Evolutionary conservation across 202 grass and related monocot genomes (phyloP).

Genomic region (Setaria italica): DNA sequence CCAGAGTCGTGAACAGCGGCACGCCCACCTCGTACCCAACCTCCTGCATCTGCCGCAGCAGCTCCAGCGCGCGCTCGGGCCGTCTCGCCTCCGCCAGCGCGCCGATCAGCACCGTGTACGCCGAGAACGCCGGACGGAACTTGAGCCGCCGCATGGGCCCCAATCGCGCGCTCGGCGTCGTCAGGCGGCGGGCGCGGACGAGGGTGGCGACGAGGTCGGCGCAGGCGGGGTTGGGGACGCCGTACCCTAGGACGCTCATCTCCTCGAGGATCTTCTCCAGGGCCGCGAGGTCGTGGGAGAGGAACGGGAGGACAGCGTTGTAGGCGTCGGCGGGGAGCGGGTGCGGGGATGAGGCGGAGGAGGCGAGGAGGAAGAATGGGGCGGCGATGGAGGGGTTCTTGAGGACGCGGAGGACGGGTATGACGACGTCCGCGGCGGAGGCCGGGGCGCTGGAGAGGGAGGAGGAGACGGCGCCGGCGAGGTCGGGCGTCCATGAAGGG

Average conservation of each 20-base stretch:
- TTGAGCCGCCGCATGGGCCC: conserved; percentile 68
- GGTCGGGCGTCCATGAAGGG: conserved; percentile 62
- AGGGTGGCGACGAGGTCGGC: conserved; percentile 58
- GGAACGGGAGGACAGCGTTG: conserved; percentile 63
- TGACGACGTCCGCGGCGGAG: conserved; percentile 42
- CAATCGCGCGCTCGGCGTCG: conserved; percentile 55
- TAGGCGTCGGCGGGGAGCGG: conserved; percentile 59
- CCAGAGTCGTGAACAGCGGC: conserved; percentile 77
- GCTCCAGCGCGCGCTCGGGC: conserved; percentile 64
- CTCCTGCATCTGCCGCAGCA: conserved; percentile 94
- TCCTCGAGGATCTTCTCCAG: conserved; percentile 79
- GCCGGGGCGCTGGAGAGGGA: conserved; percentile 39
- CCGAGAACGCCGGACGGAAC: conserved; percentile 84
- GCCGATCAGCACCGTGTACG: conserved; percentile 77
- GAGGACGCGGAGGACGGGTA: conserved; percentile 63
- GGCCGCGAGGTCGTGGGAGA: conserved; percentile 52
- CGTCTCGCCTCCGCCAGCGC: conserved; percentile 58
- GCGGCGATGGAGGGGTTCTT: conserved; percentile 65
- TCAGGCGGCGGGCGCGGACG: conserved; percentile 61
- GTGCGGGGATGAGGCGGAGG: conserved; percentile 52
- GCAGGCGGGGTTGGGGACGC: conserved; percentile 62
- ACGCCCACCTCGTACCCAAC: conserved; percentile 82
- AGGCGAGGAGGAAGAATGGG: conserved; percentile 73
- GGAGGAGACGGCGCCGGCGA: conserved; percentile 55
- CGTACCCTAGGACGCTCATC: conserved; percentile 79